Evolutionary conservation across 1,284 basidiomycete genomes (phyloP), one percentile per base, ranked within the genome.

Genomic region (Chondrostereum purpureum): DNA sequence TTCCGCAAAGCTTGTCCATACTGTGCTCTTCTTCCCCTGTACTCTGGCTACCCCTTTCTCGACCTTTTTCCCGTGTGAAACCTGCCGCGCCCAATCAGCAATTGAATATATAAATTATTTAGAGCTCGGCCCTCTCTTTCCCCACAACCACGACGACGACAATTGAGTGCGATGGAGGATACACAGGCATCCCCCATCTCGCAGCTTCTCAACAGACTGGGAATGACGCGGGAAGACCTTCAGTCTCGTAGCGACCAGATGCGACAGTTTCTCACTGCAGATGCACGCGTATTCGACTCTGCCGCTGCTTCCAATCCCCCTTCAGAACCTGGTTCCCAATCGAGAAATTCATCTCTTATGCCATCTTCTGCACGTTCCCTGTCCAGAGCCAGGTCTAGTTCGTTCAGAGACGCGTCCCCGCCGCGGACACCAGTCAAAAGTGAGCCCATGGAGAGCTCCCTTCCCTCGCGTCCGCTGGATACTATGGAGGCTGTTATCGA

Each of bases 401-500:
- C 80, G 3, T 54, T 69, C 27, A 62, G 70, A 31, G 75, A 75
- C 60, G 61, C 66, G 55, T 69, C 70, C 33, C 62, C 68, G 11
- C 75, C 75, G 10, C 59, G 62, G 23, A 80, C 79, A 1, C 78
- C 80, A 19, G 68, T 83, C 51, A 83, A 83, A 60, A 40, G 62
- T 71, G 83, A 82, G 53, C 73, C 75, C 13, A 52, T 61, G 35
- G 80, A 84, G 44, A 57, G 56, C 16, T 46, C 63, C 33, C 58
- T 73, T 33, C 72, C 75, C 11, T 57, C 67, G n/a, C 74, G 79
- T 16, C 76, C 72, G 21, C 74, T 75, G 58, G 79, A 80, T 50
- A 83, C 72, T 55, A 87, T 87, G 83, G 80, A 87, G 51, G 65
- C 75, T 61, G 75, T 87, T 18, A 72, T 87, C 48, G 83, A 87